Percentiles rank a stretch among this genome's conserved stretches.
These are phyloP conservation scores for Moesziomyces globuligerus DNA, from an alignment of 1,284 basidiomycete species.

Conservation along the genomic window DNA sequence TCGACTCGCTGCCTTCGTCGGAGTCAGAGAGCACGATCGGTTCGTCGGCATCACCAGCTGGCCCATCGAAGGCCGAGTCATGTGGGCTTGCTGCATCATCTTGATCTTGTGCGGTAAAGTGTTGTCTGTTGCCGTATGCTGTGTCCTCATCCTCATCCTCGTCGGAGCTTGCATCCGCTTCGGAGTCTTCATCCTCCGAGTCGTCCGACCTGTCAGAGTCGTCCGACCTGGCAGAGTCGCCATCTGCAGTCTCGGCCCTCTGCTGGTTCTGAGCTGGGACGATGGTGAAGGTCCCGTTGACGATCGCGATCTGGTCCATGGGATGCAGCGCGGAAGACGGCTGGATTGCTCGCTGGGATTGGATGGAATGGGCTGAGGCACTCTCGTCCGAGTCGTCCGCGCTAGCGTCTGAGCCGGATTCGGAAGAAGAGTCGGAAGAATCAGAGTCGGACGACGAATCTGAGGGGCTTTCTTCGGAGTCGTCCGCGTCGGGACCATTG, in stretches of 20 bases:
- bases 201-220: neutral
- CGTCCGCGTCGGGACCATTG: neutral
- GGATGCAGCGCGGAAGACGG: constrained; percentile 11
- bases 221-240: no score
- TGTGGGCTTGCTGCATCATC: constrained; percentile 12
- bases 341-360: neutral
- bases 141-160: constrained; percentile 14
- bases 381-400: neutral
- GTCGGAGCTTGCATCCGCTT: neutral
- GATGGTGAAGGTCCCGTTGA: constrained; percentile 30
- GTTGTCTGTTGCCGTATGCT: neutral
- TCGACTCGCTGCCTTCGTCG: constrained; percentile 15
- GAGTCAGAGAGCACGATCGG: constrained; percentile 49
- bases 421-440: constrained; percentile 4
- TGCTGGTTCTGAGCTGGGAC: constrained; percentile 9
- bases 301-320: constrained; percentile 37
- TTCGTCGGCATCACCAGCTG: constrained; percentile 35
- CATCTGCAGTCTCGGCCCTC: neutral
- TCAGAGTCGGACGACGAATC: constrained; percentile 9
- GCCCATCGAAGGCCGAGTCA: constrained; percentile 27
- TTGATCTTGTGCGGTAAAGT: constrained; percentile 2
- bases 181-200: neutral
- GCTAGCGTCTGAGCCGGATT: constrained; percentile 1
- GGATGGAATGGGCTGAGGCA: neutral
- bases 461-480: constrained; percentile 8